Conservation (phyloP, 2,329 filamentous ascomycete species). For the Trichoderma sp. region DNA sequence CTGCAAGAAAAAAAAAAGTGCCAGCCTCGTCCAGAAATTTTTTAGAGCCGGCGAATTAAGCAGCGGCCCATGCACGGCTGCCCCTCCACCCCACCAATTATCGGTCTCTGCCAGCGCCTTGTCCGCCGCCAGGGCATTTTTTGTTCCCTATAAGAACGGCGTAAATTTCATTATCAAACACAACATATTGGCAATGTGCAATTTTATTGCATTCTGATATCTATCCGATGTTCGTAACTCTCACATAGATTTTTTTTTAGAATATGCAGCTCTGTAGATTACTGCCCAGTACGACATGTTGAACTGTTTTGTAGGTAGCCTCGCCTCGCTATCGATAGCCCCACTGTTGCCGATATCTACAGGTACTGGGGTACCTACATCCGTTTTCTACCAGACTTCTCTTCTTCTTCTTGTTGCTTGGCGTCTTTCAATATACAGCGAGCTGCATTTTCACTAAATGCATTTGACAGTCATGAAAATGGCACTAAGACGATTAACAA, state of each 20-base stretch:
- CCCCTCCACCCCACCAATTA: conserved; percentile 32
- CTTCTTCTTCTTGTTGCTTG: background rate
- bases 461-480: background rate
- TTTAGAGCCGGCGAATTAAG: conserved; percentile 33
- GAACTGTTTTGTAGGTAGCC: background rate
- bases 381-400: background rate
- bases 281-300: background rate
- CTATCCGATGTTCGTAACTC: background rate
- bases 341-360: background rate
- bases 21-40: conserved; percentile 33
- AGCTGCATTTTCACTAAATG: background rate
- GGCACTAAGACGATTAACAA: background rate
- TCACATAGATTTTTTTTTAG: background rate
- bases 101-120: background rate
- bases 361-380: background rate
- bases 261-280: background rate
- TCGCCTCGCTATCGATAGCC: background rate
- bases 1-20: conserved; percentile 30
- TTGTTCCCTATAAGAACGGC: background rate
- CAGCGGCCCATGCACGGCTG: conserved; percentile 34
- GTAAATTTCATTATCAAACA: background rate
- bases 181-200: background rate
- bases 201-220: background rate
- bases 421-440: background rate
- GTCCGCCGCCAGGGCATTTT: background rate